Conservation (phyloP, 2,329 filamentous ascomycete species). For the Ophiostoma australiae region DNA sequence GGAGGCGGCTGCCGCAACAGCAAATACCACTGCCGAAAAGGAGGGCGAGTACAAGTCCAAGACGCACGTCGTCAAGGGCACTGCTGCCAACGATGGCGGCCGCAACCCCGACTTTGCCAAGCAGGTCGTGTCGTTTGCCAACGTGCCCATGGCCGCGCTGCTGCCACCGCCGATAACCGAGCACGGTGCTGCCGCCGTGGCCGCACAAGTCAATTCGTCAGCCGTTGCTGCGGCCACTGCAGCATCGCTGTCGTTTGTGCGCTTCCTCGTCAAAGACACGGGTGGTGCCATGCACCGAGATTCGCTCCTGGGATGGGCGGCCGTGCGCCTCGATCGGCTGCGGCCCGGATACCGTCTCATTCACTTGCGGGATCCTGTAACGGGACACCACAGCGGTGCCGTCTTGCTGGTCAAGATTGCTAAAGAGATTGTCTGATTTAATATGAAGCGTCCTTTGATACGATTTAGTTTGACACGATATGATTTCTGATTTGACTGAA, state of each 20-base stretch:
- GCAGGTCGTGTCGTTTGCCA: constrained; percentile 54
- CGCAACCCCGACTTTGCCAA: constrained; percentile 58
- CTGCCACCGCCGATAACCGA: constrained; percentile 9
- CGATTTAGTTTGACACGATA: not conserved
- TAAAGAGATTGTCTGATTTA: constrained; percentile 45
- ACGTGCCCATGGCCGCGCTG: constrained; percentile 39
- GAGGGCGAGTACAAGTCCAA: constrained; percentile 50
- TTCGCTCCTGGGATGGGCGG: constrained; percentile 79
- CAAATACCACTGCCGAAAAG: constrained; percentile 47
- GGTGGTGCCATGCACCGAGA: constrained; percentile 70
- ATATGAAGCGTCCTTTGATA: not conserved
- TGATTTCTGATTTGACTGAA: not conserved
- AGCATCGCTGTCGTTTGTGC: constrained; percentile 66
- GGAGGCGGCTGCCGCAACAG: constrained; percentile 38
- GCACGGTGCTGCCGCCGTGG: constrained; percentile 1
- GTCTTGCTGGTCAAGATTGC: constrained; percentile 68
- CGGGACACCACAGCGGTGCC: constrained; percentile 62
- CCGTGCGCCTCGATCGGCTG: constrained; percentile 76
- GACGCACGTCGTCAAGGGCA: constrained; percentile 38
- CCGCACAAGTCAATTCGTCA: not conserved
- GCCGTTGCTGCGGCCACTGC: constrained; percentile 48
- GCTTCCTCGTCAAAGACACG: constrained; percentile 76
- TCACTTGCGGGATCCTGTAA: constrained; percentile 61
- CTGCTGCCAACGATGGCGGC: constrained; percentile 44
- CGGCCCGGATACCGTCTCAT: constrained; percentile 72